Base-by-base conservation (phyloP, 2,329 filamentous ascomycete species). In the Cercospora beticola region DNA sequence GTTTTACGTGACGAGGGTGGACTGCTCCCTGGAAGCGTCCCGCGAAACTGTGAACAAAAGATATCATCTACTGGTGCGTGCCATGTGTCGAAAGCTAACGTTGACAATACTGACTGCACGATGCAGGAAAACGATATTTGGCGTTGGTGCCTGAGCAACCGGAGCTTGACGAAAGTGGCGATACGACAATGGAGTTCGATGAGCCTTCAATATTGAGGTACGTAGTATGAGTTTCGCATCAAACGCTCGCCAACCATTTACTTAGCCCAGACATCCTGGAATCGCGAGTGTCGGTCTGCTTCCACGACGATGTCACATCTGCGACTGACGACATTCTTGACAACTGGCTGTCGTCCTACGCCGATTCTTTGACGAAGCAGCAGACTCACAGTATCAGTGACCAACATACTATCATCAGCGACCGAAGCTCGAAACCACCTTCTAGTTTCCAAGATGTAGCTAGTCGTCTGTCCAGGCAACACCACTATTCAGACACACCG, bases 261-360 rank as follows among this genome's bases (percentile, higher is more conserved):
- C 31, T 4, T 63, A 74, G 74, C 62, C 74, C 73, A 23, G 72
- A 73, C 21, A 75, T 79, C 12, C 58, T 77, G 49, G 77, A 79
- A 14, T 78, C 77, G 21, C 70, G 69, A 46, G 76, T 79, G 8
- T 78, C 77, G 5, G 72, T 79, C 8, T 74, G 73, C n/a, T 75
- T 78, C 56, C 71, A 76, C 33, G 76, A 78, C 49, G 75, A 77
- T 18, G 69, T 75, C 18, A 67, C 70, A 36, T 73, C 72, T 18
- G 62, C 61, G 31, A 68, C 63, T 14, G 70, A 66, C 14, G 74
- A 77, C 9, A 68, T 71, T 12, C 67, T 78, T 9, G 74, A 78
- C 23, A 74, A 68, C 57, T 79, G 76, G 75, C 70, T 77, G 12
- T 65, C 70, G 14, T 43, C 52, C 26, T 65, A 65, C 30, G 54